Evolutionary conservation across 106 monocot genomes (phyloP).

Genomic region (Alisma plantagoaquatica): DNA sequence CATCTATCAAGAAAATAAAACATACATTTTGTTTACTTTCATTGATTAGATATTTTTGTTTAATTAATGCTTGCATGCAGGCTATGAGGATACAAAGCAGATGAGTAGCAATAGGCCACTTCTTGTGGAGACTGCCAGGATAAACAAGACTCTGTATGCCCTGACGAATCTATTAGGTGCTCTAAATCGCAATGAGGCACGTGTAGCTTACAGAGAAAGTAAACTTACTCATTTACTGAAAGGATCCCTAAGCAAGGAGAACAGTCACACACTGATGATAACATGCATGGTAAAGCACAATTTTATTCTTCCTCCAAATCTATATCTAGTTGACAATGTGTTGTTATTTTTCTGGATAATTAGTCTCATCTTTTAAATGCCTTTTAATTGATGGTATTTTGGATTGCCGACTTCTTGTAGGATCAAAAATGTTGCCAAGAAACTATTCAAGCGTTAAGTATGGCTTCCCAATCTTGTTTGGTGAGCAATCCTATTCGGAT

Average conservation of each 20-base stretch:
- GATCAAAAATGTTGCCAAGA: slow-evolving; percentile 32
- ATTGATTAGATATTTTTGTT: no score
- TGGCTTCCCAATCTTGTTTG: slow-evolving; percentile 51
- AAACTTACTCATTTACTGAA: slow-evolving; percentile 55
- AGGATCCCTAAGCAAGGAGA: slow-evolving; percentile 26
- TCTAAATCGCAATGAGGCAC: slow-evolving; percentile 27
- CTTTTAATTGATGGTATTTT: neutral
- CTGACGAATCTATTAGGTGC: slow-evolving; percentile 52
- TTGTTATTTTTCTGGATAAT: neutral
- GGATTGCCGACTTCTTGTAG: slow-evolving; percentile 11
- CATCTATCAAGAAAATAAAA: no score
- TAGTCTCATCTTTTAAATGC: neutral
- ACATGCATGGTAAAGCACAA: slow-evolving; percentile 38
- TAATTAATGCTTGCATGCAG: slow-evolving; percentile 9
- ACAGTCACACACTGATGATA: slow-evolving; percentile 29
- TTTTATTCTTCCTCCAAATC: no score
- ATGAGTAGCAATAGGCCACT: slow-evolving; percentile 6
- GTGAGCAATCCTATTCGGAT: no score
- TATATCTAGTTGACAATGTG: no score
- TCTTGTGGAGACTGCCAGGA: slow-evolving; percentile 19
- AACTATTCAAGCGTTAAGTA: slow-evolving; percentile 22
- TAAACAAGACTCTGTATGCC: slow-evolving; percentile 50
- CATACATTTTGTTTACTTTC: no score
- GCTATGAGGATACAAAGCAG: slow-evolving; percentile 36
- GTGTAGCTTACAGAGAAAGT: slow-evolving; percentile 39